phyloP scores from a whole-genome alignment of 352 stramenopile species.

The Pythium sp. region DNA sequence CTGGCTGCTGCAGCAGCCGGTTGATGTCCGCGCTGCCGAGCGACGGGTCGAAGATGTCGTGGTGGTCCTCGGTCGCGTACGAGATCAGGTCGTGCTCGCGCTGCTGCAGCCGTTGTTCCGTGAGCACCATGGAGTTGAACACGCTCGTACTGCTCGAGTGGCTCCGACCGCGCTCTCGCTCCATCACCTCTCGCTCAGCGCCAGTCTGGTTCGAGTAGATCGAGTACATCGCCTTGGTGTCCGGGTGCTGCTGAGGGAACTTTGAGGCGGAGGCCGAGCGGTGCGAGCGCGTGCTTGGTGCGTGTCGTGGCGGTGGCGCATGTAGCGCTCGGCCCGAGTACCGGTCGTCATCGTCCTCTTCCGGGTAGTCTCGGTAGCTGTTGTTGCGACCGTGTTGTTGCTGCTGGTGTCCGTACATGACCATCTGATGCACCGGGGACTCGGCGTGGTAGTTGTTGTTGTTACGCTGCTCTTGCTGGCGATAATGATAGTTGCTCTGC shows the following conservation, averaged over 20 bases:
- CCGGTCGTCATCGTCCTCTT: constrained; percentile 32
- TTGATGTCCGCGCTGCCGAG: constrained; percentile 4
- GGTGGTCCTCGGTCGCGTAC: constrained; percentile 46
- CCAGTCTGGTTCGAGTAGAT: constrained; percentile 31
- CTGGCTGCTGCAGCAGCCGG: constrained; percentile 5
- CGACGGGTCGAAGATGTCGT: constrained; percentile 24
- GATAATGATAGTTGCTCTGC: constrained; percentile 19
- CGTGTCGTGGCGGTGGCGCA: constrained; percentile 6
- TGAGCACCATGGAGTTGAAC: constrained; percentile 49
- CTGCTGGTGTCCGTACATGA: constrained; percentile 14
- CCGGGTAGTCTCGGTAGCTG: constrained; percentile 24
- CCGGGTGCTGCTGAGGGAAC: constrained; percentile 2
- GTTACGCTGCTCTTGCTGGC: constrained; percentile 16
- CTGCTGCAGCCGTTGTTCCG: constrained; percentile 60
- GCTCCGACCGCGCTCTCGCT: constrained; percentile 15
- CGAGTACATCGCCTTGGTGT: constrained; percentile 29
- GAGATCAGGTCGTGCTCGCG: constrained; percentile 64
- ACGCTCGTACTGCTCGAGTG: constrained; percentile 21
- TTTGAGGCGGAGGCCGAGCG: constrained; percentile 6
- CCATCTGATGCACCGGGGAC: constrained; percentile 1
- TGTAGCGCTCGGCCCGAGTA: constrained; percentile 18
- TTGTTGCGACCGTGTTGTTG: constrained; percentile 21
- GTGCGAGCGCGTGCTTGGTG: constrained; percentile 9
- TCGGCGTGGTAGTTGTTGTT: constrained; percentile 17
- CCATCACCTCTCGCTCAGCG: background rate